Percentiles rank a stretch among this genome's conserved stretches.
These are phyloP conservation scores for Arxiozyma telluris DNA, from an alignment of 1,139 yeast genomes.

Conservation along the genomic window DNA sequence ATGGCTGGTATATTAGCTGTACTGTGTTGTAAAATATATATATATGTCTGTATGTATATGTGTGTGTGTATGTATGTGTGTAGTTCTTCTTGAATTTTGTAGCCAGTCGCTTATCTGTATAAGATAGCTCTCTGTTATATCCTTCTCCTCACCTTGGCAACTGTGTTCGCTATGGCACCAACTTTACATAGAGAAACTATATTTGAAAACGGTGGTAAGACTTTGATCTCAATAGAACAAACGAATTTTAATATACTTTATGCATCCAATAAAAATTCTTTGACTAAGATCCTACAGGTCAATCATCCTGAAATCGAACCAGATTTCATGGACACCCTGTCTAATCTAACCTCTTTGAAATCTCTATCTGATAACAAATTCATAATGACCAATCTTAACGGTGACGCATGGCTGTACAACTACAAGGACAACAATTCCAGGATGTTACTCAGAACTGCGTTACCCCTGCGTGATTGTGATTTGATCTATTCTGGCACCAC, in stretches of 20 bases:
- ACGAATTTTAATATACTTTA: constrained; percentile 19
- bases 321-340: constrained; percentile 23
- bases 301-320: constrained; percentile 28
- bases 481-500: constrained; percentile 66
- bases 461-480: constrained; percentile 57
- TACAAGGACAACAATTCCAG: constrained; percentile 8
- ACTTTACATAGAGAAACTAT: constrained; percentile 17
- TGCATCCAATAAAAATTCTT: constrained; percentile 25
- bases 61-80: no score
- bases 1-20: no score
- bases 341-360: constrained; percentile 16
- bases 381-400: constrained; percentile 21
- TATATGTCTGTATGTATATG: no score
- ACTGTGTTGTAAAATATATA: no score
- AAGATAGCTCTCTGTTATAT: no score
- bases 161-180: not conserved
- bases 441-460: constrained; percentile 31
- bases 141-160: not conserved
- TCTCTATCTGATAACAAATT: constrained; percentile 13
- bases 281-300: constrained; percentile 21
- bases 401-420: constrained; percentile 21
- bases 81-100: no score
- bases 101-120: no score
- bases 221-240: constrained; percentile 15
- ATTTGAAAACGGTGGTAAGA: constrained; percentile 28